phyloP scores from a whole-genome alignment of 2,329 filamentous ascomycete species.

The Fusarium austroafricanum region DNA sequence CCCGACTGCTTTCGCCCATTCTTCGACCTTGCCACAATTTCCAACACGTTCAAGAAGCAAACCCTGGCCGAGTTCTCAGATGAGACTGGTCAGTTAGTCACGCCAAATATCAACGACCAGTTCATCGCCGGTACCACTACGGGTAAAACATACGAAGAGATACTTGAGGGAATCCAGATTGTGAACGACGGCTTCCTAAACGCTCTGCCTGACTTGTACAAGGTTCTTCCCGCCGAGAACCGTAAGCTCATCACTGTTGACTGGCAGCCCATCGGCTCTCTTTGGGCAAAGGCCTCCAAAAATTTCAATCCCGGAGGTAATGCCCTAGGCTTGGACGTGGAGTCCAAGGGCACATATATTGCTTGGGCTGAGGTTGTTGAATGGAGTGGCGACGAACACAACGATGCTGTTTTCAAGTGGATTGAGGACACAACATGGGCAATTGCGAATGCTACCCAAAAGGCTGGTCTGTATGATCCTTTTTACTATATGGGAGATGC shows the following conservation, averaged over 20 bases:
- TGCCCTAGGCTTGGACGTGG: conserved; percentile 21
- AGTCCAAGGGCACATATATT: conserved; percentile 27
- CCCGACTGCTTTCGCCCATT: conserved; percentile 31
- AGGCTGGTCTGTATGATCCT: conserved; percentile 20
- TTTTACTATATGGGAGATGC: conserved; percentile 36
- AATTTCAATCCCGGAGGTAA: conserved; percentile 23
- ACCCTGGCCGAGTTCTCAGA: conserved; percentile 14
- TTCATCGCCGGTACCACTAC: conserved; percentile 30
- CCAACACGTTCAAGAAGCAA: conserved; percentile 26
- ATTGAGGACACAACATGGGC: conserved; percentile 24
- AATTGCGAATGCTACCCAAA: conserved; percentile 26
- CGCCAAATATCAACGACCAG: conserved; percentile 27
- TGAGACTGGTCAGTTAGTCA: conserved; percentile 28
- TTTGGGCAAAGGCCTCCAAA: conserved; percentile 19
- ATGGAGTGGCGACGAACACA: conserved; percentile 28
- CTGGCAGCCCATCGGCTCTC: conserved; percentile 27
- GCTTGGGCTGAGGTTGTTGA: conserved; percentile 36
- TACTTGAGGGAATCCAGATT: conserved; percentile 14
- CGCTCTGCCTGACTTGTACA: conserved; percentile 12
- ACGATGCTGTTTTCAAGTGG: conserved; percentile 26
- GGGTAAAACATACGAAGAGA: conserved; percentile 18
- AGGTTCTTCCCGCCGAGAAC: conserved; percentile 12
- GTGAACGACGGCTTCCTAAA: conserved; percentile 20
- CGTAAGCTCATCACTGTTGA: conserved; percentile 26
- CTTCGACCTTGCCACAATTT: conserved; percentile 21